Evolutionary conservation across 2,329 filamentous ascomycete species (phyloP).

Genomic region (Trichoderma atrobrunneum): DNA sequence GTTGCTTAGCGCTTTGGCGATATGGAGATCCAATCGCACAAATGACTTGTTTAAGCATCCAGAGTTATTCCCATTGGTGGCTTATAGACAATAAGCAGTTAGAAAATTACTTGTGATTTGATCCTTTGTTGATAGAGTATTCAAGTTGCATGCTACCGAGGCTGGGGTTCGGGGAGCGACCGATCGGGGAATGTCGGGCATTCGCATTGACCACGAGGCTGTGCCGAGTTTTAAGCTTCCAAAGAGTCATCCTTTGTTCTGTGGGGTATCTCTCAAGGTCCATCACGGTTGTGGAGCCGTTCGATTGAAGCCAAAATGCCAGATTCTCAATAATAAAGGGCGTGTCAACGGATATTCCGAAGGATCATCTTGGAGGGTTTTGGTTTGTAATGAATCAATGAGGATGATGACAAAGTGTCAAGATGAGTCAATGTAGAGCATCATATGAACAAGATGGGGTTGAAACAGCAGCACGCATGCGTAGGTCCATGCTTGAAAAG

Average conservation of each 20-base stretch:
- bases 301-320: neutral
- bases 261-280: neutral
- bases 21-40: neutral
- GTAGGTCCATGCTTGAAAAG: neutral
- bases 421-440: neutral
- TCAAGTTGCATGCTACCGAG: neutral
- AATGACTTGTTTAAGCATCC: neutral
- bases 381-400: neutral
- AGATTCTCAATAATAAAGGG: neutral
- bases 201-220: neutral
- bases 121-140: neutral
- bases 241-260: slow-evolving; percentile 1
- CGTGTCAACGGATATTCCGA: neutral
- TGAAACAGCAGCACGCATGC: neutral
- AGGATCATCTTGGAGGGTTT: neutral
- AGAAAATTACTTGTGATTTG: neutral
- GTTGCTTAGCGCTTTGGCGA: neutral
- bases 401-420: neutral
- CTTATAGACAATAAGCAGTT: neutral
- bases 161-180: neutral
- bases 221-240: neutral
- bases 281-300: neutral
- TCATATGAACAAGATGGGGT: neutral
- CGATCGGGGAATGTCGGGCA: slow-evolving; percentile 13
- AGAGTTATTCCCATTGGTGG: neutral